phyloP scores from a whole-genome alignment of 768 basidiomycete species.

The Cytidiella melzeri region DNA sequence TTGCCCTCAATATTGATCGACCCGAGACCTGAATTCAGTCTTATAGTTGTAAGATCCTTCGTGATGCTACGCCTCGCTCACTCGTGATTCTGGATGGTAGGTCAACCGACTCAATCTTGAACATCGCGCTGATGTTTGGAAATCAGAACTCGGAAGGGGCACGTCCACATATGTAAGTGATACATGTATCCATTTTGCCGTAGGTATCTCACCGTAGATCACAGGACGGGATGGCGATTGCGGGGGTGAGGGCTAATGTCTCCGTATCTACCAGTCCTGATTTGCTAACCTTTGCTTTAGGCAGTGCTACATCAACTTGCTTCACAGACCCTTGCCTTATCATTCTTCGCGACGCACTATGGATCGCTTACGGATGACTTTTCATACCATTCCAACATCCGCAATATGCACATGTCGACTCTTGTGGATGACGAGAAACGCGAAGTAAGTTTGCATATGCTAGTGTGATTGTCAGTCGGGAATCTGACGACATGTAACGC shows the following conservation, averaged over 20 bases:
- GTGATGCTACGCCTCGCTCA: constrained; percentile 90
- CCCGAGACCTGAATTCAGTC: constrained; percentile 1
- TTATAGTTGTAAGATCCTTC: constrained; percentile 81
- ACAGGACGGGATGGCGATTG: constrained; percentile 98
- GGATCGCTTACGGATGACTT: constrained; percentile 94
- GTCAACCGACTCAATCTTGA: constrained; percentile 15
- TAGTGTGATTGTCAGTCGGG: no score
- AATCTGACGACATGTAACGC: not conserved
- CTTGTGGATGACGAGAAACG: constrained; percentile 88
- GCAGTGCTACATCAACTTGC: constrained; percentile 94
- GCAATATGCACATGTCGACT: constrained; percentile 95
- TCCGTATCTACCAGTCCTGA: not conserved
- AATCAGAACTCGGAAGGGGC: constrained; percentile 86
- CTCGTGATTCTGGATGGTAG: constrained; percentile 91
- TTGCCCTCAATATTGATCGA: not conserved
- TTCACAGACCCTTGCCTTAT: constrained; percentile 83
- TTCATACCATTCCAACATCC: constrained; percentile 84
- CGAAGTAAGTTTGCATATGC: constrained; percentile 56
- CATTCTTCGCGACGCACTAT: constrained; percentile 98
- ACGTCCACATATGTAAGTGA: constrained; percentile 82
- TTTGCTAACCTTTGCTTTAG: constrained; percentile 27
- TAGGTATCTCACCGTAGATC: not conserved
- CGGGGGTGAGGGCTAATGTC: constrained; percentile 62
- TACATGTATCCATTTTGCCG: not conserved
- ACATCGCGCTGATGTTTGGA: not conserved